Evolutionary conservation across 1,284 basidiomycete species (phyloP), one percentile per base, ranked within the genome.

Genomic region (Cryptococcus jaspeensis): DNA sequence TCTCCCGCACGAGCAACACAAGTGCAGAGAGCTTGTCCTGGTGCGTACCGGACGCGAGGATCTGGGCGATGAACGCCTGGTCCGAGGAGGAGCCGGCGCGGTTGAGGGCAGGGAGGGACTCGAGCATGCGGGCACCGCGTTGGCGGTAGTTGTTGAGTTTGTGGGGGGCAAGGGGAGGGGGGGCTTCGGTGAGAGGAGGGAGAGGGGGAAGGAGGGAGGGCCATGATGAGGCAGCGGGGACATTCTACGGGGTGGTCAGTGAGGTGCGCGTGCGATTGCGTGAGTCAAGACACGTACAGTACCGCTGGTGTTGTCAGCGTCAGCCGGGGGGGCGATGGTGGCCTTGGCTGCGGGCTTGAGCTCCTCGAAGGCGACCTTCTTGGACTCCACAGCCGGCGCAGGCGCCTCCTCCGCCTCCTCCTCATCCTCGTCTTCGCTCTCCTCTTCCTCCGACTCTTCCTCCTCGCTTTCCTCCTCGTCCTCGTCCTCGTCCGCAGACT

Each of bases 11-110:
- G 49, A 98, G 82, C 32, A 99, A 81, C 5, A 93, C 92, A 51
- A 99, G 81, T 0, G 96, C 96, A 56, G 91, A 92, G 1, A 99
- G 86, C 60, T 92, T 84, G 75, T 99, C 96, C 23, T 91, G 92
- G 20, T 97, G 84, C 1, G 96, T 99, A 64, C 93, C 94, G 47
- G 86, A 86, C 32, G 85, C 81, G 22, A 95, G 84, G 52, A 97
- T 88, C 64, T 89, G 89, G 50, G 86, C 82, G 52, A 96, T 82
- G 79, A 97, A 97, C 5, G 81, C 82, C 8, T 84, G 82, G 73
- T 96, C 92, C 0, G 90, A 85, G 0, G 85, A 74, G 6, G 74
- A 75, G 4, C 64, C 65, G 20, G 68, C 62, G 22, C 71, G 65
- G 45, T 66, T 50, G 18, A 72, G 67, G 15, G 72, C 62, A 18